phyloP scores from a whole-genome alignment of 371 early-diverging fungal genomes.

The Actinomucor elegans region DNA sequence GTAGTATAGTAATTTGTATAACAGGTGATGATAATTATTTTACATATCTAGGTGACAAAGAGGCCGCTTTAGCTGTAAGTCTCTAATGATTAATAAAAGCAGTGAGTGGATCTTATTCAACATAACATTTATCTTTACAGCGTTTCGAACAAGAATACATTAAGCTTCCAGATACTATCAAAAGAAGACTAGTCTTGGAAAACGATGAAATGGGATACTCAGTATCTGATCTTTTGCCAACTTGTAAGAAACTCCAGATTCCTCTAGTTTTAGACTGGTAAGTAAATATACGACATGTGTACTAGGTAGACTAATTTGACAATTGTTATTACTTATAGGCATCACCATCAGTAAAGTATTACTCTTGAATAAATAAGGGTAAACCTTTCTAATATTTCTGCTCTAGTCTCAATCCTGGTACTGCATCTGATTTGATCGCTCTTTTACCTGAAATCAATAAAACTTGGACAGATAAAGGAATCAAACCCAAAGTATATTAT shows the following conservation, averaged over 20 bases:
- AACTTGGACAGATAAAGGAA: conserved; percentile 42
- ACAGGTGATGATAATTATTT: too few species aligned
- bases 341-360: conserved; percentile 45
- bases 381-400: not conserved
- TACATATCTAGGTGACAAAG: conserved; percentile 29
- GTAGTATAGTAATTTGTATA: not conserved
- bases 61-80: conserved; percentile 31
- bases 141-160: conserved; percentile 41
- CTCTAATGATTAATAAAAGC: not conserved
- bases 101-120: not conserved
- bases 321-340: conserved; percentile 21
- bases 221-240: conserved; percentile 45
- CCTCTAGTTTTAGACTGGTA: conserved; percentile 55
- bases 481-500: conserved; percentile 41
- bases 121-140: conserved; percentile 3
- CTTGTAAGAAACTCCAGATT: conserved; percentile 40
- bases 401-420: conserved; percentile 40
- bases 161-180: conserved; percentile 33
- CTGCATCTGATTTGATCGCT: conserved; percentile 17
- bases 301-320: too few species aligned
- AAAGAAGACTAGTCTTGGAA: conserved; percentile 40
- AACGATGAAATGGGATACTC: conserved; percentile 52
- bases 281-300: too few species aligned
- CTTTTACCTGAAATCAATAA: conserved; percentile 36
- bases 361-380: too few species aligned